Evolutionary conservation across 108 stramenopile species (phyloP).

Genomic region (Halocafeteria seosinensis): DNA sequence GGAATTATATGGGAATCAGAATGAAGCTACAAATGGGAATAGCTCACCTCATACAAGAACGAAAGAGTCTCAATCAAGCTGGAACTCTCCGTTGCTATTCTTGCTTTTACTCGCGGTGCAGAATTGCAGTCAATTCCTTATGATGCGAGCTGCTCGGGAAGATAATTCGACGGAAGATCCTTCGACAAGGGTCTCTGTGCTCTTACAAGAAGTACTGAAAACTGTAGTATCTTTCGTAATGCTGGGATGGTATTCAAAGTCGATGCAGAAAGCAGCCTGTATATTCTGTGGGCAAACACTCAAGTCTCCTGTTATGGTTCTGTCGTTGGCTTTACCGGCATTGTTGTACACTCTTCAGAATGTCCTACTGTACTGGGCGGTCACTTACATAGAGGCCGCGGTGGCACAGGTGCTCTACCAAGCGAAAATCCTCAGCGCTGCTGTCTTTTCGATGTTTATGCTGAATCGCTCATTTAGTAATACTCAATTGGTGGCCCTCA

Average conservation of each 20-base stretch:
- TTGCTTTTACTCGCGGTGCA: no score
- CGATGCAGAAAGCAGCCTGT: background rate
- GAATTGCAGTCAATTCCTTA: background rate
- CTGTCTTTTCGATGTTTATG: constrained; percentile 73
- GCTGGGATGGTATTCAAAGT: background rate
- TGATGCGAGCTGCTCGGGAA: background rate
- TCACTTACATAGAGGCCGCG: constrained; percentile 81
- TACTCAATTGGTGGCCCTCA: no score
- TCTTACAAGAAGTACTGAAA: background rate
- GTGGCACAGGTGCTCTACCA: constrained; percentile 95
- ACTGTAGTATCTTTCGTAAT: background rate
- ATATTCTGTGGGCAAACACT: background rate
- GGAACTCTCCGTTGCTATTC: no score
- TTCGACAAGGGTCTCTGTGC: background rate
- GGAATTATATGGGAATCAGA: no score
- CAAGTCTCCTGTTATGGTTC: constrained; percentile 41
- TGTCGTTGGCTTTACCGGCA: constrained; percentile 81
- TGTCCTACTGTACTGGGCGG: constrained; percentile 82
- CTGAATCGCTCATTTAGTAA: constrained; percentile 31
- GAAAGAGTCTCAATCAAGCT: no score
- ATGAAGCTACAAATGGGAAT: no score
- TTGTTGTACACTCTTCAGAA: constrained; percentile 88
- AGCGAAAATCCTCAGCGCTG: constrained; percentile 93
- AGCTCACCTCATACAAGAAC: no score
- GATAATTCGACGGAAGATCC: background rate